Conservation (phyloP, 2,329 filamentous ascomycete species). For the Dactylellina cionopaga region DNA sequence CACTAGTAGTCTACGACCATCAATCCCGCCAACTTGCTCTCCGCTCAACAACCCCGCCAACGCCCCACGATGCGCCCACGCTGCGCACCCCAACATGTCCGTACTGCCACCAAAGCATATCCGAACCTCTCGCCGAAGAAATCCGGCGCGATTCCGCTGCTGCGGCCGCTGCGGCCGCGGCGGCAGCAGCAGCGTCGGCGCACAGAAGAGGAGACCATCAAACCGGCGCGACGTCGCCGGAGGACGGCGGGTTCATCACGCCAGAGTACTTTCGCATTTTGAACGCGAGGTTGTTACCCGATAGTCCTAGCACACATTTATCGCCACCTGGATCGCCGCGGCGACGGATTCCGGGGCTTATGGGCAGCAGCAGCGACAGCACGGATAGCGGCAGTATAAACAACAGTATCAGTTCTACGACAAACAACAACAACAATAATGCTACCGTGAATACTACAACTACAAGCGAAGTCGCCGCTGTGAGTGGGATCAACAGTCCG, state of each 20-base stretch:
- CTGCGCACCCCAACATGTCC: slow-evolving; percentile 79
- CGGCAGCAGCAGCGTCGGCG: slow-evolving; percentile 14
- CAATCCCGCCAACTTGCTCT: slow-evolving; percentile 86
- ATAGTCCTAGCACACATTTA: slow-evolving; percentile 35
- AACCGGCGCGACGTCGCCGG: slow-evolving; percentile 58
- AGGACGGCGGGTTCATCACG: slow-evolving; percentile 77
- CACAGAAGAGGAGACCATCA: slow-evolving; percentile 53
- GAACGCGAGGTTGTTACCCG: slow-evolving; percentile 63
- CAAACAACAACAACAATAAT: background rate
- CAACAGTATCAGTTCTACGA: no score
- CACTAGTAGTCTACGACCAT: slow-evolving; percentile 89
- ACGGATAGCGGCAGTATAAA: no score
- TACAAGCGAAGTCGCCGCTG: no score
- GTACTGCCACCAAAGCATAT: slow-evolving; percentile 77
- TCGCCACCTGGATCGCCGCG: slow-evolving; percentile 45
- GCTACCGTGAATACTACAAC: no score
- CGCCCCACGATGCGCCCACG: slow-evolving; percentile 60
- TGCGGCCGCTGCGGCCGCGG: slow-evolving; percentile 16
- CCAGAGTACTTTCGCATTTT: slow-evolving; percentile 97
- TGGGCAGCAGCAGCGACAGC: slow-evolving; percentile 62
- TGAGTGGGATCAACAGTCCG: slow-evolving; percentile 58
- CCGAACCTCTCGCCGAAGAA: slow-evolving; percentile 62
- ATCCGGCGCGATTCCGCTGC: slow-evolving; percentile 53
- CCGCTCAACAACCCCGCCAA: slow-evolving; percentile 67
- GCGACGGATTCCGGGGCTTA: slow-evolving; percentile 61